Base-by-base conservation (phyloP, 441 rosid genomes). In the Francoa sonchifolia region DNA sequence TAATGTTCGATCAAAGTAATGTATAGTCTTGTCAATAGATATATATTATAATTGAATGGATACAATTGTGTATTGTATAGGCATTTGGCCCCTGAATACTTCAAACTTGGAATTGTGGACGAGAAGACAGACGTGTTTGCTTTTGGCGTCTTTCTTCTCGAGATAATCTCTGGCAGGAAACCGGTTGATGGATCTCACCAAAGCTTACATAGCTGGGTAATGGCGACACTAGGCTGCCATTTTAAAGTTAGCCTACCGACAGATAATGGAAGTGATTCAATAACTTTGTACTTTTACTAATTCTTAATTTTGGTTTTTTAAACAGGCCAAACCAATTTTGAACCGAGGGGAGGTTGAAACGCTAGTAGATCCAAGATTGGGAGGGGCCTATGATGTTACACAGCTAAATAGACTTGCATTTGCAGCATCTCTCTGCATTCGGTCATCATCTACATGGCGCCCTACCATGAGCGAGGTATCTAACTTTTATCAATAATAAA, bases 61-160 rank as follows among this genome's bases (percentile, higher is more conserved):
- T 17, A 20, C 21, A 14, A 32, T 17, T 2, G 37, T 32, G 6
- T 41, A 16, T 42, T 19, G 2, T 30, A n/a, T 40, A 89, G 95
- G 65, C 98, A 89, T 58, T 72, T 89, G 21, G 98, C 98, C 11
- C 97, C 97, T 1, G 97, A 89, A 70, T 89, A 89, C 72, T 89
- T 76, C 28, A 69, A 68, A 77, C 95, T 82, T 66, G 98, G 98
- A 42, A 79, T 77, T 48, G 98, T 89, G 44, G 98, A 89, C 62
- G 95, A 89, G 86, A 89, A 89, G 67, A 89, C 94, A 23, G 95
- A 84, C 64, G 95, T 89, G 31, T 89, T 89, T 59, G 95, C 95
- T 1, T 89, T 82, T 57, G 98, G 98, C 19, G 98, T 89, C 12
- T 82, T 85, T 59, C 53, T 85, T 34, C 66, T 89, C 43, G 98